A percentile compares a stretch with the other conserved stretches of the same genome.
These are phyloP conservation scores for Neoboletus subvelutipes DNA, from an alignment of 768 basidiomycete genomes.

Conservation along the genomic window DNA sequence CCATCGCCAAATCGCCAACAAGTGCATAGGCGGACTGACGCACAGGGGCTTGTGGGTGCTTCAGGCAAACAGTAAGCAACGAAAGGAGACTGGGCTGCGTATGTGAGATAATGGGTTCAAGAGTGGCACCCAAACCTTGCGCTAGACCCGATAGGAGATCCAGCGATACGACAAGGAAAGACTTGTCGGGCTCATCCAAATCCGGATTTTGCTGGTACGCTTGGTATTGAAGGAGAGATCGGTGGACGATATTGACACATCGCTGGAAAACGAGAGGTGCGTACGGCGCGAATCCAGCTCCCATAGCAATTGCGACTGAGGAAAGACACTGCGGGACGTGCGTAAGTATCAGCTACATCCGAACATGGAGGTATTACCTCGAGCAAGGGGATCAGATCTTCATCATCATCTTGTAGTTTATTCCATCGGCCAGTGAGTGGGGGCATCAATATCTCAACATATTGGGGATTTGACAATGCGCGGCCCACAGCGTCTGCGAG, in stretches of 20 bases:
- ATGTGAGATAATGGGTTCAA: slow-evolving; percentile 69
- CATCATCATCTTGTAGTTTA: slow-evolving; percentile 87
- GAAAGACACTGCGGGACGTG: slow-evolving; percentile 77
- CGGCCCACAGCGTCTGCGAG: slow-evolving; percentile 94
- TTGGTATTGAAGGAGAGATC: slow-evolving; percentile 81
- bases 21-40: slow-evolving; percentile 98
- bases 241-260: slow-evolving; percentile 83
- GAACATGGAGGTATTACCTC: slow-evolving; percentile 60
- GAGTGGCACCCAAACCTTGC: slow-evolving; percentile 81
- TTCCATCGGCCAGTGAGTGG: slow-evolving; percentile 88
- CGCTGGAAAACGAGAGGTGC: slow-evolving; percentile 91
- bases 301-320: slow-evolving; percentile 96
- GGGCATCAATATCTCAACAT: slow-evolving; percentile 96
- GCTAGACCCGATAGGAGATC: slow-evolving; percentile 94
- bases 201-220: slow-evolving; percentile 86
- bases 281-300: slow-evolving; percentile 82
- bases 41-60: slow-evolving; percentile 94
- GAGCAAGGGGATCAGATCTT: slow-evolving; percentile 89
- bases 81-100: slow-evolving; percentile 77
- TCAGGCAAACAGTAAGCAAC: slow-evolving; percentile 84
- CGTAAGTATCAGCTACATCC: slow-evolving; percentile 1
- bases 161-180: slow-evolving; percentile 97
- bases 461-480: slow-evolving; percentile 79
- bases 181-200: slow-evolving; percentile 92
- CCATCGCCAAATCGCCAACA: slow-evolving; percentile 96